phyloP scores from a whole-genome alignment of 371 early-diverging fungal species.

The Mortierella sp. region DNA sequence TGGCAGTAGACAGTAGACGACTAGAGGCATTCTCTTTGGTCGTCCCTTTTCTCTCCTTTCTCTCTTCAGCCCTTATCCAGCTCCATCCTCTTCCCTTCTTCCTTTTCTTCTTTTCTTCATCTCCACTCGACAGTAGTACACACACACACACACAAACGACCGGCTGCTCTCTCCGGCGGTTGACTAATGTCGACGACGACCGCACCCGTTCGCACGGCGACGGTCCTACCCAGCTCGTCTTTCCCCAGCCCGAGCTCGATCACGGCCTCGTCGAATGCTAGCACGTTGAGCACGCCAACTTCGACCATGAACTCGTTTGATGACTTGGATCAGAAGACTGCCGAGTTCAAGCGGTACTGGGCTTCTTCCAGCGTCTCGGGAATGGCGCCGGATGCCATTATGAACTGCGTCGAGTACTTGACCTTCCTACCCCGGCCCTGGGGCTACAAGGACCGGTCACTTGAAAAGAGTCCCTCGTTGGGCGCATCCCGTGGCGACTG shows the following conservation, averaged over 20 bases:
- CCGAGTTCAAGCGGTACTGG: constrained; percentile 35
- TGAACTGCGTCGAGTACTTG: constrained; percentile 34
- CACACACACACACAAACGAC: neutral
- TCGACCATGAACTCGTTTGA: constrained; percentile 24
- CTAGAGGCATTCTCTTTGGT: neutral
- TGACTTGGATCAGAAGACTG: constrained; percentile 40
- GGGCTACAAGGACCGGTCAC: constrained; percentile 28
- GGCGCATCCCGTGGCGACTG: constrained; percentile 27
- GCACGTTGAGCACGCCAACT: constrained; percentile 45
- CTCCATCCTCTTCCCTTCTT: neutral
- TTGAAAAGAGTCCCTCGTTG: constrained; percentile 20
- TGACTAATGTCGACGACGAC: constrained; percentile 38
- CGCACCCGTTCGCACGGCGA: constrained; percentile 24
- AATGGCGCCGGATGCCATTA: constrained; percentile 29
- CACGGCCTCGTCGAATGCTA: constrained; percentile 27
- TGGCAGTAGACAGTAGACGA: too few species aligned
- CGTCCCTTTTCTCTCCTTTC: neutral
- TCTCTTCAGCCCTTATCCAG: neutral
- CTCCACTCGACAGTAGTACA: too few species aligned
- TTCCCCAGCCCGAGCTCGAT: constrained; percentile 52
- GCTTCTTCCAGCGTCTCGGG: constrained; percentile 23
- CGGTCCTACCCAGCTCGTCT: constrained; percentile 42
- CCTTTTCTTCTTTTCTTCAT: too few species aligned
- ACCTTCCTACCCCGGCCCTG: constrained; percentile 37
- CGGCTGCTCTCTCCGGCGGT: too few species aligned